phyloP scores from a whole-genome alignment of 225 moss, liverwort and hornwort genomes.

The Thuidium tamariscinum region DNA sequence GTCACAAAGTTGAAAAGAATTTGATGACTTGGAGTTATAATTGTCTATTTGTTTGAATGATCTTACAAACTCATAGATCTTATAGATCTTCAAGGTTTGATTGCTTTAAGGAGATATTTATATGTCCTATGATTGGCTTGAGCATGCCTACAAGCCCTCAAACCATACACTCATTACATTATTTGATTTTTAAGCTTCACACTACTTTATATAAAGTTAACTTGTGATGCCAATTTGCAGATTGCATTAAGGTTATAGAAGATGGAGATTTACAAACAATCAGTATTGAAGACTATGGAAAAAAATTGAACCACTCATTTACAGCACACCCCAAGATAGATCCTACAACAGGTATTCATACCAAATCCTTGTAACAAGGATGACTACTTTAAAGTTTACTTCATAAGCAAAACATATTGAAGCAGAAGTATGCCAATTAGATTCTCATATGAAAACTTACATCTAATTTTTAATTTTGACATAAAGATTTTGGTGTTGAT shows the following conservation, averaged over 20 bases:
- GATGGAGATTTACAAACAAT: conserved; percentile 61
- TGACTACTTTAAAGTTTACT: background rate
- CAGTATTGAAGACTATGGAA: conserved; percentile 33
- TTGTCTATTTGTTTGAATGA: background rate
- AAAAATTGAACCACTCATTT: conserved; percentile 36
- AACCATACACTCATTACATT: no score
- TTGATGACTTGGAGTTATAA: background rate
- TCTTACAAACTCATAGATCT: background rate
- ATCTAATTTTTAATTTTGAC: background rate
- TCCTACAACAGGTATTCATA: background rate
- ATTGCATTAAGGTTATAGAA: conserved; percentile 35
- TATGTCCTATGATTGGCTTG: accelerated
- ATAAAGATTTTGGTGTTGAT: accelerated
- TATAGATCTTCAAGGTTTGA: background rate
- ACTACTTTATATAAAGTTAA: no score
- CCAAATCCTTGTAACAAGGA: no score
- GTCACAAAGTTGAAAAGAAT: background rate
- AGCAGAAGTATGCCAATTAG: background rate
- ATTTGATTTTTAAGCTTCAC: background rate
- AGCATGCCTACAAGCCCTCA: no score
- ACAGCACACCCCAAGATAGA: conserved; percentile 71
- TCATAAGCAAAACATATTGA: background rate
- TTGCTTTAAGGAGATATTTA: accelerated
- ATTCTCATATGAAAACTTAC: background rate
- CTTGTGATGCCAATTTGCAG: background rate